These are phyloP conservation scores for Neurospora crassa DNA, from an alignment of 2,329 filamentous ascomycete genomes.

Conservation along the genomic window DNA sequence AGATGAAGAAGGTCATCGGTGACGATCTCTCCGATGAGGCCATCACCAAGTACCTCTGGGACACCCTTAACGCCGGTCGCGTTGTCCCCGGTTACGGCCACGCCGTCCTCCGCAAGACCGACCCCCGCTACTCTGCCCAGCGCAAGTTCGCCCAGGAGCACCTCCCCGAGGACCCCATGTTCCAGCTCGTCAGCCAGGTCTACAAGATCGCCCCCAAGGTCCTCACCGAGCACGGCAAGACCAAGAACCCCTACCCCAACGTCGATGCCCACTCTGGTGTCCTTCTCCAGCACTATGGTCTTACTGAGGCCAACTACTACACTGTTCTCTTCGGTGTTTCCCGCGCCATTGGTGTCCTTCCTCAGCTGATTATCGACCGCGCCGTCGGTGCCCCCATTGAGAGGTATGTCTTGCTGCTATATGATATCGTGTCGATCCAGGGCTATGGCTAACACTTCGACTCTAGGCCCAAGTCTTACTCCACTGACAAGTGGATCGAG, in stretches of 20 bases:
- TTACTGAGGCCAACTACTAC: conserved; percentile 99
- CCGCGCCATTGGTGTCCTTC: conserved; percentile 94
- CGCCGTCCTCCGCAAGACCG: conserved; percentile 98
- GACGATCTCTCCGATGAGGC: conserved; percentile 92
- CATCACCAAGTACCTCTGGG: conserved; percentile 98
- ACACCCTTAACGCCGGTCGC: conserved; percentile 87
- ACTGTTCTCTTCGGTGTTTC: conserved; percentile 99
- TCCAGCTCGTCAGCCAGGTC: conserved; percentile 99
- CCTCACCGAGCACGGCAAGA: conserved; percentile 99
- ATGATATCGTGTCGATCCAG: neutral
- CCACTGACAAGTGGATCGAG: conserved; percentile 93
- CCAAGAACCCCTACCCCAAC: conserved; percentile 99
- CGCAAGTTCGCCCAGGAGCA: conserved; percentile 91
- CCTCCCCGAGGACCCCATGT: conserved; percentile 96
- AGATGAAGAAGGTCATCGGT: conserved; percentile 95
- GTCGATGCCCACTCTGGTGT: conserved; percentile 98
- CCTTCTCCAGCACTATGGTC: conserved; percentile 97
- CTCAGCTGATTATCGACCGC: conserved; percentile 99
- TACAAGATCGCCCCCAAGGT: conserved; percentile 99
- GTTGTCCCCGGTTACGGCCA: conserved; percentile 98
- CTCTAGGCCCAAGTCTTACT: conserved; percentile 81
- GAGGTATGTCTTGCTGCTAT: conserved; percentile 37
- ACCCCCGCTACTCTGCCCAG: conserved; percentile 97
- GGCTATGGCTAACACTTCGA: conserved; percentile 4
- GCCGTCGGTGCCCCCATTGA: conserved; percentile 95